phyloP scores from a whole-genome alignment of 345 rosid species.

The Garcia nutans region DNA sequence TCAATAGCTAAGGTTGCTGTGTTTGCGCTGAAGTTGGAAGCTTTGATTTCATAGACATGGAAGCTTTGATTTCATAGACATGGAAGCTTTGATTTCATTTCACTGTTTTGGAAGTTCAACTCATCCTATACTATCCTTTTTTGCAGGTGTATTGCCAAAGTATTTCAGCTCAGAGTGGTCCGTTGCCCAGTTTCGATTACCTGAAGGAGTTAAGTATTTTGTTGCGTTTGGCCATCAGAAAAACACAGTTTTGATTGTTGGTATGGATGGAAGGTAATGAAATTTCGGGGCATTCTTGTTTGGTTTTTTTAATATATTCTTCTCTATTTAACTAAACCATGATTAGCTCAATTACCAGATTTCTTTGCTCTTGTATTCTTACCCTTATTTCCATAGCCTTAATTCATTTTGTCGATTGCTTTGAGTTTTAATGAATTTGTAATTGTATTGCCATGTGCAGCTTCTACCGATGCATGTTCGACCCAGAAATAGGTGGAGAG shows the following conservation, averaged over 20 bases:
- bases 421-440: background rate
- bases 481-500: slow-evolving; percentile 45
- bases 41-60: background rate
- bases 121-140: background rate
- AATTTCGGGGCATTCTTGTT: background rate
- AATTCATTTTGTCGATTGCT: background rate
- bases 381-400: background rate
- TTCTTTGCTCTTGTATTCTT: background rate
- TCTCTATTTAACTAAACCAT: background rate
- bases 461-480: slow-evolving; percentile 45
- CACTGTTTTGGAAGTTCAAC: background rate
- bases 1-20: background rate
- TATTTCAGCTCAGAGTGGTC: slow-evolving; percentile 98
- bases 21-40: too few relatives aligned
- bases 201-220: slow-evolving; percentile 64
- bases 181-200: slow-evolving; percentile 80
- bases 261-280: slow-evolving; percentile 90
- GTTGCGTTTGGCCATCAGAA: slow-evolving; percentile 84
- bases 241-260: slow-evolving; percentile 79
- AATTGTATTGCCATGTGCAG: slow-evolving; percentile 26
- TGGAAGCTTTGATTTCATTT: background rate
- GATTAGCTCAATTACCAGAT: background rate
- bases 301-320: background rate
- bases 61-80: background rate
- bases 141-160: slow-evolving; percentile 83